Percentiles rank a stretch among this genome's conserved stretches.
phyloP scores from a whole-genome alignment of 2,329 filamentous ascomycete species.

The Penicillium italicum region DNA sequence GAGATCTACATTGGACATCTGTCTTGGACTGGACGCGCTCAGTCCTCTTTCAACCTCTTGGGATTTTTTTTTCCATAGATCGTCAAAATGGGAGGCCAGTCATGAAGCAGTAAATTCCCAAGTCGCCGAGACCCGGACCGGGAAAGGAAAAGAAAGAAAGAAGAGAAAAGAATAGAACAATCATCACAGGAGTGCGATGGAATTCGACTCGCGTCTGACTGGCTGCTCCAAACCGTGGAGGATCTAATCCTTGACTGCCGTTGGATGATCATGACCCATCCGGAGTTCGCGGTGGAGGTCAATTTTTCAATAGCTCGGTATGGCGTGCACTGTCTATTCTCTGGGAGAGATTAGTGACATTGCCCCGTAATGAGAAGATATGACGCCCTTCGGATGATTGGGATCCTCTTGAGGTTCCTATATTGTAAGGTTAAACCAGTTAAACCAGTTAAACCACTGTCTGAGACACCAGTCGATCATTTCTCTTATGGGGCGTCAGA shows the following conservation, averaged over 20 bases:
- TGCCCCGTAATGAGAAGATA: not conserved
- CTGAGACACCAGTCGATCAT: not conserved
- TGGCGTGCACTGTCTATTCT: constrained; percentile 1
- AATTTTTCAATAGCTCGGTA: constrained; percentile 8
- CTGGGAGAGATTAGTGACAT: not conserved
- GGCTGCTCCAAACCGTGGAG: constrained; percentile 4
- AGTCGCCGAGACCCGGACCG: not conserved
- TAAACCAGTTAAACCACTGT: not conserved
- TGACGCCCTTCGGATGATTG: not conserved
- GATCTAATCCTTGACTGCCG: constrained; percentile 15
- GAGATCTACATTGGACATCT: constrained; percentile 1
- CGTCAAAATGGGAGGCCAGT: not conserved
- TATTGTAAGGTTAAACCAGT: constrained; percentile 1
- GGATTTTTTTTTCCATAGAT: not conserved
- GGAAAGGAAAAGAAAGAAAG: not conserved
- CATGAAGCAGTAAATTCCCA: not conserved
- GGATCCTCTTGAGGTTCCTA: not conserved
- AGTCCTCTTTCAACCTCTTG: not conserved
- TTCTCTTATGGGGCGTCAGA: not conserved
- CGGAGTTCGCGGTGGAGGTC: not conserved
- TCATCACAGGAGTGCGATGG: not conserved
- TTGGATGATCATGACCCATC: constrained; percentile 7
- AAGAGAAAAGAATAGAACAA: not conserved
- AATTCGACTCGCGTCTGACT: constrained; percentile 1
- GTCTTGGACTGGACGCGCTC: not conserved